Conservation (phyloP, 257 asterid species). For the Scutellaria galericulata region DNA sequence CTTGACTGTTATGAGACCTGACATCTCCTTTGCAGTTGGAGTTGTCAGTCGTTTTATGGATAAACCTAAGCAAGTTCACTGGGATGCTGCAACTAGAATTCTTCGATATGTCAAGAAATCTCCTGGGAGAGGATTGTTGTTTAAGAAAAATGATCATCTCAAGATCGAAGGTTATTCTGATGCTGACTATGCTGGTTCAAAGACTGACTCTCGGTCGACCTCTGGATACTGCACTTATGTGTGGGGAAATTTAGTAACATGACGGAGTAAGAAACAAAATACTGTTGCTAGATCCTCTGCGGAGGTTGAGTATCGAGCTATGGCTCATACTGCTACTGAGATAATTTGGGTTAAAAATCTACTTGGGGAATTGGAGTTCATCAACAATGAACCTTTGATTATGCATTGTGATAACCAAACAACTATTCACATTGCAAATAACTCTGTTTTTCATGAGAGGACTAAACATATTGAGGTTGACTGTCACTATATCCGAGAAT, state of each 20-base stretch:
- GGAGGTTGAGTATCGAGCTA: background rate
- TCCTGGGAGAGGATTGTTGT: too few species aligned
- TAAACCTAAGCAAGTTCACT: background rate
- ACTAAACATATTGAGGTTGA: conserved; percentile 15
- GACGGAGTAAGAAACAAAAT: conserved; percentile 1
- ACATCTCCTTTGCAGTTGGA: background rate
- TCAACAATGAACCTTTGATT: background rate
- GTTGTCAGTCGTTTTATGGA: background rate
- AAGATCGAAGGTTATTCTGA: background rate
- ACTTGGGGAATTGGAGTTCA: background rate
- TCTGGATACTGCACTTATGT: background rate
- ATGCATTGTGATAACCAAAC: background rate
- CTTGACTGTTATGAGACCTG: background rate
- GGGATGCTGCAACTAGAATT: background rate
- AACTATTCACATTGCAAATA: background rate
- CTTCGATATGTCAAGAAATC: background rate
- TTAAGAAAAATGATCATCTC: background rate
- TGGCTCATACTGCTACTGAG: background rate
- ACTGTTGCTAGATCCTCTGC: background rate
- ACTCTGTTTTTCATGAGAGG: background rate
- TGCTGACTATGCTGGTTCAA: too few species aligned
- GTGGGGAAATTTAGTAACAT: background rate
- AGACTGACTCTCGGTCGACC: background rate
- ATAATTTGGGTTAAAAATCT: background rate
- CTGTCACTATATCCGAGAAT: background rate